Base-by-base conservation (phyloP, 768 basidiomycete genomes). In the Obba rivulosa region DNA sequence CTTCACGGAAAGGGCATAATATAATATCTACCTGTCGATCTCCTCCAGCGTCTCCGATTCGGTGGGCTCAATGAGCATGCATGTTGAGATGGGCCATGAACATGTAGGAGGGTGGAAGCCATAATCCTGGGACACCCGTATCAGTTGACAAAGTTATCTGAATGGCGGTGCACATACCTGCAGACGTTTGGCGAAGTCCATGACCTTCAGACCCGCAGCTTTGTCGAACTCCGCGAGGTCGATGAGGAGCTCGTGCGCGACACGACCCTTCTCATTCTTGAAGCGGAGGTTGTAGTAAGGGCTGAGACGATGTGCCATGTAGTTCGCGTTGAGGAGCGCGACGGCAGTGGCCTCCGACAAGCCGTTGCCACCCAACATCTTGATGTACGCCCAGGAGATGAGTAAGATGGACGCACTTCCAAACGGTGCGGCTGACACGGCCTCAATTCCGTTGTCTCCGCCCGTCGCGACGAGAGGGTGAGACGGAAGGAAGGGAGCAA, bases 341-440 rank as follows among this genome's bases (percentile, higher is more conserved):
- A 90, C 69, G 58, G 87, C 88, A 2, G 93, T 88, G 0, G 92
- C 84, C 50, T 92, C 79, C 20, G 82, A 79, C 22, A 99, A 78
- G 7, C 96, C 96, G 47, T 80, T 72, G 8, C 94, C 95, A 22
- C 96, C 96, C n/a, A 99, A 80, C 96, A 99, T 98, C 72, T 90
- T 95, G 77, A 96, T 91, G 67, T 96, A 99, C 11, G 96, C 95
- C 94, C 95, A 98, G 0, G 94, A 97, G 59, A 98, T 97, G 52
- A 94, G 76, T 41, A 90, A 83, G 59, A 99, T 93, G 7, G 92
- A 94, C 2, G 96, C 90, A 55, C 92, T 94, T 39, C 96, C 95
- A 62, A 83, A 98, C 0, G 93, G 96, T 1, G 88, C 92, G 0
- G 90, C 90, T 8, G 95, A 82, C 40, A 98, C 86, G 5, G 96